Evolutionary conservation across 148 eudicot species (phyloP), one percentile per base, ranked within the genome.

Genomic region (Rhododendron vialii): DNA sequence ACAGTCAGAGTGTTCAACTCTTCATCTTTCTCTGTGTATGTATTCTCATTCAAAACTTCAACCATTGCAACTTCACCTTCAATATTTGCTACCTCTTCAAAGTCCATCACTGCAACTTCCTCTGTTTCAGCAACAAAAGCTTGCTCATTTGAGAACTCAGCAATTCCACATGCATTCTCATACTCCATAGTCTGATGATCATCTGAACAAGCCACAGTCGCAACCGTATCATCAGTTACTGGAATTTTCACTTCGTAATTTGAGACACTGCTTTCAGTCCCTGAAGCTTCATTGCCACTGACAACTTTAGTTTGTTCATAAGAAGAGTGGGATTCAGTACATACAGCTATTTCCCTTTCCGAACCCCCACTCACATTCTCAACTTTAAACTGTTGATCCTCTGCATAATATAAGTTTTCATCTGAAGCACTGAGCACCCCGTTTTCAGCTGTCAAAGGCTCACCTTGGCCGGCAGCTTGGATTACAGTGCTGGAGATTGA

Each of bases 11-110:
- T 65, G 26, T 78, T 67, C 83, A 81, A 81, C 84, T 88, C 69
- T 63, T 85, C 86, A 51, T 41, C 84, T 36, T 81, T 81, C 5
- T 65, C 80, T 28, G 30, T 38, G 82, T 45, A 55, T 38, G 36
- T 26, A 84, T 84, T 45, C 24, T 61, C 67, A 69, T 78, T 57
- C 69, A 82, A 83, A 82, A 74, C 81, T 86, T 53, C 82, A 84
- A 79, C 43, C 71, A 18, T 81, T 11, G 82, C 14, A 41, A 35
- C 75, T 59, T 85, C 76, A n/a, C 80, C 87, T 69, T 91, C 85
- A 79, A 55, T 41, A 85, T 67, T 88, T 77, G 81, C 18, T 33
- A 57, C 88, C 82, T 30, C 88, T 55, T 87, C 89, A 71, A 84
- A 59, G 9, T 82, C 74, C 81, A 63, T 77, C 57, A 17, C 79